Conservation (phyloP, 345 rosid genomes). For the Lumnitzera littorea region DNA sequence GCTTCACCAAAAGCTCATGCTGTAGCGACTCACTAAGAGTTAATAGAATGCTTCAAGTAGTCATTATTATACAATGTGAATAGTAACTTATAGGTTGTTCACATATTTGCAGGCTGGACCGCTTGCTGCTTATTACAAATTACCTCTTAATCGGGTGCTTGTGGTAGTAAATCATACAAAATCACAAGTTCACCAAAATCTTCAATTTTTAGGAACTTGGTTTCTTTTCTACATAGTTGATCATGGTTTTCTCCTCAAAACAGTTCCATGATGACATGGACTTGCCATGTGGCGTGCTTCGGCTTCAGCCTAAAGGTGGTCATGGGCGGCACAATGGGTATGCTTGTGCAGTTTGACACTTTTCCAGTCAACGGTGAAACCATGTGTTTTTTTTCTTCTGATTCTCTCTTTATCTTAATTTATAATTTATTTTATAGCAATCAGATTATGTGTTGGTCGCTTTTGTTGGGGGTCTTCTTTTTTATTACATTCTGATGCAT, state of each 20-base stretch:
- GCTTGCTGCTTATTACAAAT: conserved; percentile 84
- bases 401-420: too few relatives aligned
- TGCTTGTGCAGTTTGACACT: conserved; percentile 7
- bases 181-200: neutral
- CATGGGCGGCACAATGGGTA: conserved; percentile 87
- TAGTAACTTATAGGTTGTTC: conserved; percentile 6
- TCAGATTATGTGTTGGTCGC: too few relatives aligned
- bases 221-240: neutral
- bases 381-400: too few relatives aligned
- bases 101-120: conserved; percentile 54
- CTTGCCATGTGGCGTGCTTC: conserved; percentile 90
- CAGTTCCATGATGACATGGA: conserved; percentile 82
- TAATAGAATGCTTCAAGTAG: too few relatives aligned
- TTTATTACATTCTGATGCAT: too few relatives aligned
- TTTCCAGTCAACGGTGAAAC: too few relatives aligned
- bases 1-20: too few relatives aligned
- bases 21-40: too few relatives aligned
- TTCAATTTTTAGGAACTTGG: neutral
- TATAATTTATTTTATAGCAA: too few relatives aligned
- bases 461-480: too few relatives aligned
- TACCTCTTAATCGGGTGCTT: conserved; percentile 78
- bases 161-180: conserved; percentile 47
- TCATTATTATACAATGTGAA: conserved; percentile 1
- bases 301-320: conserved; percentile 79
- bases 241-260: conserved; percentile 8